Evolutionary conservation across 257 asterid genomes (phyloP), one percentile per base, ranked within the genome.

Genomic region (Solanum verrucosum): DNA sequence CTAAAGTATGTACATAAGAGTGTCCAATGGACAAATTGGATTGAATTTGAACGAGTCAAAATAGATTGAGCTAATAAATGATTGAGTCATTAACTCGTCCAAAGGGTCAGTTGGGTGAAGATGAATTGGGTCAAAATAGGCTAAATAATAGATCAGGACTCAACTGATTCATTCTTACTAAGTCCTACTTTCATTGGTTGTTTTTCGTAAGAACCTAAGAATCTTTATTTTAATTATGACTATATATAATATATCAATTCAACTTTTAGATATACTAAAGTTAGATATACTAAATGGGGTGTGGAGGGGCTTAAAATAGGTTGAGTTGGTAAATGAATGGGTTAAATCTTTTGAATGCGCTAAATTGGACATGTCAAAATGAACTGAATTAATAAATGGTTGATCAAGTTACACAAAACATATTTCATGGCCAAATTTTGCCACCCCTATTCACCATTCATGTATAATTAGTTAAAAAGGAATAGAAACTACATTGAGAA

Each of bases 1-100:
- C 91, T 85, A 91, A 91, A 91, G 93, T 46, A 68, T 27, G 23
- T 29, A 29, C 75, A 68, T 29, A 68, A 12, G 75, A 68, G 35
- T 27, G 75, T 68, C 37, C 9, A 65, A 2, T n/a, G 33, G 14
- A 2, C 6, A 65, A 68, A 11, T 1, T 68, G 5, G 5, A 29
- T 27, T 68, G 37, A 68, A 29, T 68, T 14, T 29, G 3, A 6
- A 68, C 1, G 3, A 68, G 21, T 29, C 10, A 68, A 68, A 13
- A 68, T 68, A 68, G 2, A 68, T 2, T 68, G 2, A 68, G 23
- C 4, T 27, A 6, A 68, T 68, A 27, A 13, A 27, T 27, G 10
- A 10, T n/a, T n/a, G 72, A 65, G 34, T 65, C 18, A 65, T n/a
- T n/a, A 65, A 65, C 33, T 25, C 34, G 1, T 12, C 3, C 2